phyloP scores from a whole-genome alignment of 495 filamentous ascomycete genomes.

The Hyaloscypha finlandica region DNA sequence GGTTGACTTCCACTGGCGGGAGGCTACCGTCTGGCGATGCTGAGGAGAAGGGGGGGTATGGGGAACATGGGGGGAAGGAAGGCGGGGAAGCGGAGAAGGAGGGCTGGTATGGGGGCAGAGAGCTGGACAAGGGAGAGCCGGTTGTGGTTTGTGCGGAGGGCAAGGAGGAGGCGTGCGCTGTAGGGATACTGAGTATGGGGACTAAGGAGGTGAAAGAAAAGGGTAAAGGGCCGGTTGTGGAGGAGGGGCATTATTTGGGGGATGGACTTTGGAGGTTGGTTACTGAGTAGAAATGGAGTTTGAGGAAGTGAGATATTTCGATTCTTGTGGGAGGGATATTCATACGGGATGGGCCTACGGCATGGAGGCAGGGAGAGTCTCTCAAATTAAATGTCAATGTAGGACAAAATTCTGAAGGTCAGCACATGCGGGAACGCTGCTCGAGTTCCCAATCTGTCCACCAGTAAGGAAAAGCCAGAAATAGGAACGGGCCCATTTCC shows the following conservation, averaged over 20 bases:
- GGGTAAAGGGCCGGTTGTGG: slow-evolving; percentile 89
- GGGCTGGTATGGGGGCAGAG: slow-evolving; percentile 41
- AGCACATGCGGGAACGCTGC: too few relatives aligned
- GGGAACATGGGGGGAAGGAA: slow-evolving; percentile 40
- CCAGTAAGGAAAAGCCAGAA: too few relatives aligned
- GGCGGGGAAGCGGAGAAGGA: slow-evolving; percentile 32
- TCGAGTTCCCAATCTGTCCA: too few relatives aligned
- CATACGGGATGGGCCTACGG: not conserved
- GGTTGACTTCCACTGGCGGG: slow-evolving; percentile 80
- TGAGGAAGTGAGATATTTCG: not conserved
- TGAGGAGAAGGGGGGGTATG: slow-evolving; percentile 35
- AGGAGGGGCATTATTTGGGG: slow-evolving; percentile 89
- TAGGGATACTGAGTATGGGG: slow-evolving; percentile 82
- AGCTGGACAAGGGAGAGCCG: slow-evolving; percentile 74
- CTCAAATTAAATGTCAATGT: not conserved
- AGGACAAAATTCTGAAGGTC: not conserved
- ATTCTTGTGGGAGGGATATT: not conserved
- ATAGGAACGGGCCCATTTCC: too few relatives aligned
- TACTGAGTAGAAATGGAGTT: slow-evolving; percentile 47
- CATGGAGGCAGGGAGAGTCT: not conserved
- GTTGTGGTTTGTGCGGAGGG: slow-evolving; percentile 92
- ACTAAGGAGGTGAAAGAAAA: slow-evolving; percentile 92
- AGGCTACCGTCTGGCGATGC: slow-evolving; percentile 62
- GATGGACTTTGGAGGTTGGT: slow-evolving; percentile 89
- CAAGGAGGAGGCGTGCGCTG: slow-evolving; percentile 86